phyloP scores from a whole-genome alignment of 2,329 filamentous ascomycete species.

The Xylaria sp. region DNA sequence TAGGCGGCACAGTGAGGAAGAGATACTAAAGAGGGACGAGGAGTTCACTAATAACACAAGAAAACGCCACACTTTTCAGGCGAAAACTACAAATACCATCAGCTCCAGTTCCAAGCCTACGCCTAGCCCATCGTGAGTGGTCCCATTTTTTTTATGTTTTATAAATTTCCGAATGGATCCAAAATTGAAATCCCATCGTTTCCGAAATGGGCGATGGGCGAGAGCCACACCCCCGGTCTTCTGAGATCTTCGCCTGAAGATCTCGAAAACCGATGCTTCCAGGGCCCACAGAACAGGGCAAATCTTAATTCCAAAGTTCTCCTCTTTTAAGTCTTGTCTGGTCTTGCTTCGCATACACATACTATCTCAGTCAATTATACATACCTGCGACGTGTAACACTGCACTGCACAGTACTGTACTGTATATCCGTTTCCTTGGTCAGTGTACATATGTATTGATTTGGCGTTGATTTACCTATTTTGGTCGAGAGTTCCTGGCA shows the following conservation, averaged over 20 bases:
- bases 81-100: slow-evolving; percentile 6
- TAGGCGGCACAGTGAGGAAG: too few species aligned
- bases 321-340: neutral
- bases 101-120: slow-evolving; percentile 34
- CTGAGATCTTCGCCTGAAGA: slow-evolving; percentile 15
- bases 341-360: neutral
- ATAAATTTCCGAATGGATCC: slow-evolving; percentile 37
- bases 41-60: slow-evolving; percentile 4
- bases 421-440: slow-evolving; percentile 11
- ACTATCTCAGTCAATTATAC: slow-evolving; percentile 4
- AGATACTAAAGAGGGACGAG: neutral
- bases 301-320: neutral
- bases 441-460: neutral
- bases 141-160: slow-evolving; percentile 24
- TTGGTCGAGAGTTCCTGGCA: neutral
- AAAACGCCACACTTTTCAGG: slow-evolving; percentile 20
- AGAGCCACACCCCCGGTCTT: slow-evolving; percentile 23
- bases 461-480: neutral
- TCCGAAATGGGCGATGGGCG: slow-evolving; percentile 8
- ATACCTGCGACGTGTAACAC: neutral
- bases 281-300: neutral
- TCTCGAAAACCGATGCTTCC: slow-evolving; percentile 4
- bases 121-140: slow-evolving; percentile 42
- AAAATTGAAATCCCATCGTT: slow-evolving; percentile 28
- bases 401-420: neutral